Percentiles rank a stretch among this genome's conserved stretches.
Conservation (phyloP, 495 filamentous ascomycete genomes). For the Neurospora sp. region DNA sequence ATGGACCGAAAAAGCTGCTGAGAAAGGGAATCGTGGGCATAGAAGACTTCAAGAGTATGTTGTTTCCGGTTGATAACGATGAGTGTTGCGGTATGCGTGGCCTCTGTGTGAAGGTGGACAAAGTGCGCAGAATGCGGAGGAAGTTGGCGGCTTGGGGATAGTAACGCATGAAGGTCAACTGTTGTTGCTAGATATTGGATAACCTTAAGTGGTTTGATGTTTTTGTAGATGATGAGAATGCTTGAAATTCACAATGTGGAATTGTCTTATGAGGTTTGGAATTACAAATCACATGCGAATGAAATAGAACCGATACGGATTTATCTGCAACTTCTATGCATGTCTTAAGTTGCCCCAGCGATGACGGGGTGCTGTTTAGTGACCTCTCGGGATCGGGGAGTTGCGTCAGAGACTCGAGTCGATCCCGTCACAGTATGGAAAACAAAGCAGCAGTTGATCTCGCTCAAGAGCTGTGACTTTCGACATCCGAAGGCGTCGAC, state of each 20-base stretch:
- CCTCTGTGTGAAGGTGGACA: constrained; percentile 25
- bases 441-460: background rate
- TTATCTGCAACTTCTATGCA: background rate
- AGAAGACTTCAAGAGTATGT: constrained; percentile 29
- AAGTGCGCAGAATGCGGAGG: constrained; percentile 39
- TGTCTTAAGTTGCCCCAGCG: background rate
- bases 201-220: background rate
- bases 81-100: constrained; percentile 5
- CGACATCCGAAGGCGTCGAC: background rate
- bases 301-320: background rate
- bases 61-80: background rate
- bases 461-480: background rate
- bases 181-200: background rate
- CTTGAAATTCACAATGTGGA: background rate
- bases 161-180: constrained; percentile 41
- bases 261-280: background rate
- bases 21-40: constrained; percentile 71
- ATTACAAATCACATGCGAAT: background rate
- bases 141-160: constrained; percentile 36
- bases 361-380: background rate
- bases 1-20: constrained; percentile 59
- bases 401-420: too few species aligned
- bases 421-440: background rate
- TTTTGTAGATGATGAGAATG: background rate
- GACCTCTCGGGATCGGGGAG: background rate